Evolutionary conservation across 2,329 filamentous ascomycete species (phyloP).

Genomic region (Ophiostoma montium): DNA sequence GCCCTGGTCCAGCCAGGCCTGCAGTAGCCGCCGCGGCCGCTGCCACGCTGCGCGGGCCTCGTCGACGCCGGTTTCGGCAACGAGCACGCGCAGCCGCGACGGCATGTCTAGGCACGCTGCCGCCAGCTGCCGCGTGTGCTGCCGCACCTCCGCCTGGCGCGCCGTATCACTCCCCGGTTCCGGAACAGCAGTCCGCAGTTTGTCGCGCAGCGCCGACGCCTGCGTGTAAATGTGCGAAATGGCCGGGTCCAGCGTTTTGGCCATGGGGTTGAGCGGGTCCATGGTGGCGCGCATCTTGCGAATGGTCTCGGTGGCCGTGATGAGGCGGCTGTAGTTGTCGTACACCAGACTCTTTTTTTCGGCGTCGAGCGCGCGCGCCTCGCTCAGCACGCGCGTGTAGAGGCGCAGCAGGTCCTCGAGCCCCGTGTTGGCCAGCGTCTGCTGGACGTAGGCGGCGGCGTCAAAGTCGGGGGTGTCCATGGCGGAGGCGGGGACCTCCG

Average conservation of each 20-base stretch:
- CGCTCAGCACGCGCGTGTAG: conserved; percentile 59
- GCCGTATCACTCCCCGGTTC: conserved; percentile 28
- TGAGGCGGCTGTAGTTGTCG: conserved; percentile 95
- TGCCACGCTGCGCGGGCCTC: conserved; percentile 47
- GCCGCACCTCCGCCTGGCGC: conserved; percentile 23
- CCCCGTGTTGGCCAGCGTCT: conserved; percentile 44
- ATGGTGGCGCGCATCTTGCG: conserved; percentile 73
- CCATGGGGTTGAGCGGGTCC: conserved; percentile 64
- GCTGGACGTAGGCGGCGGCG: conserved; percentile 51
- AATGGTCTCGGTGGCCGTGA: conserved; percentile 93
- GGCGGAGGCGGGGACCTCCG: conserved; percentile 51
- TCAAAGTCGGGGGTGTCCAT: conserved; percentile 64
- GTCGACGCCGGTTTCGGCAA: conserved; percentile 43
- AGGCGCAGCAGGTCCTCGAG: conserved; percentile 55
- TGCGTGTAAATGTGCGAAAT: conserved; percentile 60
- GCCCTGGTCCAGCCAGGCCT: conserved; percentile 39
- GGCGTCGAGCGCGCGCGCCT: conserved; percentile 81
- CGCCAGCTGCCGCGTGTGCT: conserved; percentile 40
- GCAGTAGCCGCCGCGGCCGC: conserved; percentile 35
- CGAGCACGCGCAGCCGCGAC: conserved; percentile 40
- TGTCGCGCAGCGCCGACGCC: conserved; percentile 39
- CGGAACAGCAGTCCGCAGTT: conserved; percentile 33
- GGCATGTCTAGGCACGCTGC: conserved; percentile 49
- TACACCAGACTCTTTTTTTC: conserved; percentile 96
- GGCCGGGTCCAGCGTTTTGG: conserved; percentile 56